Base-by-base conservation (phyloP, 2,329 filamentous ascomycete species). In the Penicillium brevicompactum region DNA sequence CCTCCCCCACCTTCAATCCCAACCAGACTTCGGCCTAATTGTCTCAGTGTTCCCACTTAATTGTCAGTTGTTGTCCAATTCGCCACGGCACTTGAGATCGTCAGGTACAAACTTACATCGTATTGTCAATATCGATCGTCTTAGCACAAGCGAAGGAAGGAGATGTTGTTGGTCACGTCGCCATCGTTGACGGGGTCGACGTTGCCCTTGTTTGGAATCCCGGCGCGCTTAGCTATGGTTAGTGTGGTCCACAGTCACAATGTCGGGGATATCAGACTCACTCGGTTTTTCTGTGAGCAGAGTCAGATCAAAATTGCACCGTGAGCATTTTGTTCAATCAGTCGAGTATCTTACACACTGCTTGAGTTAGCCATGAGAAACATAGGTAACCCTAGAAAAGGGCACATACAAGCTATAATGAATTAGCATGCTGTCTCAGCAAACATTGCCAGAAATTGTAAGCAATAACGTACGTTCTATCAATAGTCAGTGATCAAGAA, bases 141-240 rank as follows among this genome's bases (percentile, higher is more conserved):
- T 44, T 55, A 58, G 18, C 56, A 58, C 22, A 58, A 46, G 27
- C 52, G 56, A 11, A 58, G 41, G 38, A 58, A 48, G 16, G 56
- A 58, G 44, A 58, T 46, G 42, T 58, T 55, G 45, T 58, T 58
- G 48, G 50, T 55, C 22, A 58, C 56, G 11, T 50, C 48, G 37
- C 56, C 56, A 10, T 58, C 43, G 40, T 58, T 58, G 44, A 51
- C 48, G 18, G 56, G 56, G 40, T 55, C 45, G 27, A 55, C 51
- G 22, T 58, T 38, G 41, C 51, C 56, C 14, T 58, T 48, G 37
- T 38, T 51, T 38, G 45, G 41, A 27, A 45, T 37, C 16, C 51
- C 41, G 49, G 30, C 40, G 31, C 49, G 54, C 49, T 56, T 27
- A 27, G 30, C 41, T 31, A 27, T 27, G 24, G 38, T 56, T 40